Evolutionary conservation across 176 grass and related monocot species (phyloP), one percentile per base, ranked within the genome.

Genomic region (Oryza nivara): DNA sequence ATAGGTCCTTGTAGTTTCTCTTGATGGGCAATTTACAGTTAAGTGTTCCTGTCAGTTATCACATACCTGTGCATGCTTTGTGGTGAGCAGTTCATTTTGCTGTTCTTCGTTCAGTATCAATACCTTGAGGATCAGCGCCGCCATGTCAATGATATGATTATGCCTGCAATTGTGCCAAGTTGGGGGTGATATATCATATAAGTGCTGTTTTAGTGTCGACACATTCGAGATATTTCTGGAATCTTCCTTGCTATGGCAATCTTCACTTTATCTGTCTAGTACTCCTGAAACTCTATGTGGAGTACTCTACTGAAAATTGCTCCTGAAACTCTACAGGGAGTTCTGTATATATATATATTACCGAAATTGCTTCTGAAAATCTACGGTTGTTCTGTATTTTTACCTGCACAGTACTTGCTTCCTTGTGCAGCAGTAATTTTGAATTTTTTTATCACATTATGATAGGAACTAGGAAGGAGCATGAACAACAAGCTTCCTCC

Each of bases 151-250:
- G 13, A 40, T 69, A 25, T 30, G n/a, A 78, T 2, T 70, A 8
- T 19, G 38, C 66, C 73, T 77, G 52, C 49, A 83, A 22, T 41
- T 58, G 48, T 88, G 51, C 73, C 86, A 73, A 88, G 32, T 66
- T 74, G 63, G 32, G 32, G 36, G 16, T 36, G 69, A 74, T 61
- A 60, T 69, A 60, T 36, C 35, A 36, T 80, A 8, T 44, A 34
- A 73, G 8, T 28, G 64, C 8, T 20, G 26, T 45, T 32, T 75
- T 52, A 40, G 43, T 70, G 71, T 49, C 51, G 17, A 77, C 19
- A 86, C 73, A 45, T 66, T 51, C 36, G 61, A 86, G 56, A 86
- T 72, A 82, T 86, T 82, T 86, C 75, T 52, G 38, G 80, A 90
- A 87, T 79, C 70, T 74, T 77, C 68, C 66, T 77, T 77, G 43